Conservation (phyloP, 2,329 filamentous ascomycete genomes). For the Dendryphion nanum region DNA sequence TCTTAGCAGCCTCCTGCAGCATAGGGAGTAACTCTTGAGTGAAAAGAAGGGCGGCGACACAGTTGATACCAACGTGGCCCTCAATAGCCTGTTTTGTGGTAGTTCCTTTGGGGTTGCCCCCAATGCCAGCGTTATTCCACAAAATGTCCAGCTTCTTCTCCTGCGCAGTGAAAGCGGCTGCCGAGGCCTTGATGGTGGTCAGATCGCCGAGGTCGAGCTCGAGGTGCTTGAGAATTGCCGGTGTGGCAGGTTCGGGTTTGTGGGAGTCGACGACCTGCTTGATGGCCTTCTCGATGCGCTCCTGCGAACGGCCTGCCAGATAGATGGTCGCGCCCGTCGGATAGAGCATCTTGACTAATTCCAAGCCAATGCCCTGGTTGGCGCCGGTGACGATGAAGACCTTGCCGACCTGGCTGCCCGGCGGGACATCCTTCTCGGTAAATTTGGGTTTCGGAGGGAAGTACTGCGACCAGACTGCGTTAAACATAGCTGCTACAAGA, state of each 20-base stretch:
- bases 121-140: conserved; percentile 16
- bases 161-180: not conserved
- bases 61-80: conserved; percentile 36
- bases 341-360: conserved; percentile 56
- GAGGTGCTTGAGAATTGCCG: conserved; percentile 10
- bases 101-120: conserved; percentile 4
- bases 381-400: conserved; percentile 56
- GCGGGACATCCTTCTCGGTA: conserved; percentile 1
- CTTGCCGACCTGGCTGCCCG: conserved; percentile 38
- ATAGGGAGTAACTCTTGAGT: conserved; percentile 32
- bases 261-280: too few relatives aligned
- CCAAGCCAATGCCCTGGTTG: conserved; percentile 50
- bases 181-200: conserved; percentile 17
- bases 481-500: too few relatives aligned
- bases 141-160: not conserved
- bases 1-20: conserved; percentile 22
- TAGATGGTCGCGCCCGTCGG: conserved; percentile 56
- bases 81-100: conserved; percentile 27
- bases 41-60: conserved; percentile 35
- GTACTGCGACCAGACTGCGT: conserved; percentile 1
- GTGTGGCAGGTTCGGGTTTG: conserved; percentile 1
- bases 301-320: conserved; percentile 41
- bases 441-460: conserved; percentile 2
- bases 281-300: conserved; percentile 40
- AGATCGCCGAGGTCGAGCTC: conserved; percentile 42